A percentile compares a stretch with the other conserved stretches of the same genome.
Evolutionary conservation across 192 early-diverging fungal species (phyloP).

Genomic region (Dispira parvispora): DNA sequence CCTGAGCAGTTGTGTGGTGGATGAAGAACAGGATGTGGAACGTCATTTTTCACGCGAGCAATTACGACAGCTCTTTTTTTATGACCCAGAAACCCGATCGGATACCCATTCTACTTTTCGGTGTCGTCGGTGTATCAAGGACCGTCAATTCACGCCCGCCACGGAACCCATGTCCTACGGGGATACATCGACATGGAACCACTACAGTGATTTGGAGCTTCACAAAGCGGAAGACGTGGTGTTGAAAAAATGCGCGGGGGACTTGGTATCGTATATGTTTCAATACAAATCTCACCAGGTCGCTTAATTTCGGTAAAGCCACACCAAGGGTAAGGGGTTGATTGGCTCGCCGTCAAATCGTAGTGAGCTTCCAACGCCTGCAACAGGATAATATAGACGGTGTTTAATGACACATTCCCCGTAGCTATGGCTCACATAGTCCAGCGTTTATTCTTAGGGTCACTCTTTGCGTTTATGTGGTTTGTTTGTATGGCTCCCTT

Average conservation of each 20-base stretch:
- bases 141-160: slow-evolving; percentile 55
- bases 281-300: slow-evolving; percentile 52
- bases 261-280: slow-evolving; percentile 60
- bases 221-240: slow-evolving; percentile 40
- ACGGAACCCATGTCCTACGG: slow-evolving; percentile 50
- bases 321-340: too few species aligned
- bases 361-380: too few species aligned
- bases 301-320: not conserved
- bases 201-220: slow-evolving; percentile 38
- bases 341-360: too few species aligned
- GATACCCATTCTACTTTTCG: slow-evolving; percentile 98
- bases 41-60: slow-evolving; percentile 85
- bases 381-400: too few species aligned
- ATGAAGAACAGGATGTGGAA: slow-evolving; percentile 82
- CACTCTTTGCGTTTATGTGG: too few species aligned
- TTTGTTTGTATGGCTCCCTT: too few species aligned
- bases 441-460: too few species aligned
- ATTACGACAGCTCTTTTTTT: slow-evolving; percentile 72
- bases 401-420: too few species aligned
- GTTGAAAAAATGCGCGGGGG: slow-evolving; percentile 38
- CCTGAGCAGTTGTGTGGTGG: slow-evolving; percentile 84
- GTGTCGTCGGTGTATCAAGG: slow-evolving; percentile 76
- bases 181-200: slow-evolving; percentile 70
- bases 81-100: slow-evolving; percentile 20
- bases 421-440: too few species aligned